A percentile compares a stretch with the other conserved stretches of the same genome.
These are phyloP conservation scores for Ottelia alismoides DNA, from an alignment of 106 monocot genomes.

Conservation along the genomic window DNA sequence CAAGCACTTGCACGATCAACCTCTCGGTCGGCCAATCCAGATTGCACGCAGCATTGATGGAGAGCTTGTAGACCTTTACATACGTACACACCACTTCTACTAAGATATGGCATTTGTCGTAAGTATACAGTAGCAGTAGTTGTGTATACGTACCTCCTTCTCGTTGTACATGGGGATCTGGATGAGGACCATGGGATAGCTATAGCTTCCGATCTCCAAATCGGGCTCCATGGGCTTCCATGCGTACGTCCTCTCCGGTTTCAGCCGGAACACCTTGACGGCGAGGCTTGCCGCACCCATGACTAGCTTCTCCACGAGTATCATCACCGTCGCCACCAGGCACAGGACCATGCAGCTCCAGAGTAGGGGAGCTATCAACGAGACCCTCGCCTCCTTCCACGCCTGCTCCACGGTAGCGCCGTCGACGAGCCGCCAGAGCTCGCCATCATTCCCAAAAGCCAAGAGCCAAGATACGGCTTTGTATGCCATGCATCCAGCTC, in stretches of 20 bases:
- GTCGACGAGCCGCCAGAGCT: too few species aligned
- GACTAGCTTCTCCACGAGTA: slow-evolving; percentile 10
- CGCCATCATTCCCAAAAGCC: too few species aligned
- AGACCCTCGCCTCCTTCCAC: background rate
- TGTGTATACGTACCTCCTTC: too few species aligned
- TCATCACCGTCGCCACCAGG: slow-evolving; percentile 3
- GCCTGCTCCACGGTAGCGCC: too few species aligned
- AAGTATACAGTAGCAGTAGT: too few species aligned
- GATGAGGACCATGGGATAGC: slow-evolving; percentile 10
- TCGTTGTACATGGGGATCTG: slow-evolving; percentile 17
- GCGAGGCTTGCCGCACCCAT: slow-evolving; percentile 1
- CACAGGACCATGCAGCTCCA: background rate
- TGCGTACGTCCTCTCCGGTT: slow-evolving; percentile 2
- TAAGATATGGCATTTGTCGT: too few species aligned
- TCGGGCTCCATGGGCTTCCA: slow-evolving; percentile 1
- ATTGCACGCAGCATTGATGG: slow-evolving; percentile 5
- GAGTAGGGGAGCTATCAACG: background rate
- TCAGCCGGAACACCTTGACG: slow-evolving; percentile 7
- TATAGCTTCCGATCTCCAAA: background rate
- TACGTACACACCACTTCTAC: too few species aligned
- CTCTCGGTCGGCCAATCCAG: slow-evolving; percentile 6
- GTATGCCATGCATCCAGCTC: too few species aligned
- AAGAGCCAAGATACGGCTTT: too few species aligned
- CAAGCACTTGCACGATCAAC: slow-evolving; percentile 7
- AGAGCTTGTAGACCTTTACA: slow-evolving; percentile 5